A percentile compares a stretch with the other conserved stretches of the same genome.
Conservation (phyloP, 805 yeast genomes). For the Kodamaea sagamina region DNA sequence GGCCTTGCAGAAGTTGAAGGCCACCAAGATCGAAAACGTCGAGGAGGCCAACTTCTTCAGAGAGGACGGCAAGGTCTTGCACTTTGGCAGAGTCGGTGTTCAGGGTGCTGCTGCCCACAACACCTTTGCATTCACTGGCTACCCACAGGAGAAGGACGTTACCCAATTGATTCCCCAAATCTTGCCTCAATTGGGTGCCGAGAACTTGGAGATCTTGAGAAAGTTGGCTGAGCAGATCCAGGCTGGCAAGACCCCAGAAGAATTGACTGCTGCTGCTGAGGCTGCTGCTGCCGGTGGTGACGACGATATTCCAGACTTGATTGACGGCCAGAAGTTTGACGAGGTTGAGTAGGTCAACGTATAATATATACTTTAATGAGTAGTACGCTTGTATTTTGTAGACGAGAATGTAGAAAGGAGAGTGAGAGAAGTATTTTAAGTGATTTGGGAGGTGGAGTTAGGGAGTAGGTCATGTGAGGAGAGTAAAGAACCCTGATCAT, state of each 20-base stretch:
- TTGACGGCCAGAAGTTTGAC: constrained; percentile 87
- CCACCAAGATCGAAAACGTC: constrained; percentile 82
- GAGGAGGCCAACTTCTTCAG: constrained; percentile 98
- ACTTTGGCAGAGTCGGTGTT: constrained; percentile 94
- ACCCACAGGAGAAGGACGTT: constrained; percentile 88
- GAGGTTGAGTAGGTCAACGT: constrained; percentile 44
- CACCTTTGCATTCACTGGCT: constrained; percentile 93
- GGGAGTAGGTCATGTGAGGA: too few species aligned
- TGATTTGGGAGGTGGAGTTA: too few species aligned
- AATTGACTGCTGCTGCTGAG: constrained; percentile 48
- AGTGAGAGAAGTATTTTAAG: too few species aligned
- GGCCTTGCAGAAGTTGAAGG: constrained; percentile 84
- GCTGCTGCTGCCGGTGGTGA: constrained; percentile 41
- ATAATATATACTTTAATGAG: constrained; percentile 11
- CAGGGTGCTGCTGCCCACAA: constrained; percentile 90
- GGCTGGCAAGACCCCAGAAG: constrained; percentile 53
- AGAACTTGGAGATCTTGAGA: constrained; percentile 85
- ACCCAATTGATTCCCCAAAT: constrained; percentile 92
- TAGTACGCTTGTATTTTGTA: constrained; percentile 1
- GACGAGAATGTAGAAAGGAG: neutral
- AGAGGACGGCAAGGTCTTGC: constrained; percentile 94
- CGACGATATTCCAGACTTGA: constrained; percentile 75
- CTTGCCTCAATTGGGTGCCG: constrained; percentile 95
- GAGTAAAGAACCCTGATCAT: too few species aligned
- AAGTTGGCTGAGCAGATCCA: constrained; percentile 88